Base-by-base conservation (phyloP, 2,329 filamentous ascomycete genomes). In the Allantophomopsis lycopodina region DNA sequence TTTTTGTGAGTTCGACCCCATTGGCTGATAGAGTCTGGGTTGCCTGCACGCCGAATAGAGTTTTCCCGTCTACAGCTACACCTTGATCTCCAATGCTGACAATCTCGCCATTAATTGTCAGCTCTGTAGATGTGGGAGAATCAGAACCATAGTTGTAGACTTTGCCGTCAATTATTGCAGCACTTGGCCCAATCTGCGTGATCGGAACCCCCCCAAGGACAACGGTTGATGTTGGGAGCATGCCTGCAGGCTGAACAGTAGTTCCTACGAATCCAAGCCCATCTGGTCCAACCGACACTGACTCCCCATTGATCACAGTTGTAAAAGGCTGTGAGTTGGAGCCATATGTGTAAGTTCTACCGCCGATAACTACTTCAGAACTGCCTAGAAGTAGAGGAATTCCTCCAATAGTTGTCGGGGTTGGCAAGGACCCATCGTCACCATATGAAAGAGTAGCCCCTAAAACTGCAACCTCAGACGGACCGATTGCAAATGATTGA, bases 301-400 rank as follows among this genome's bases (percentile, higher is more conserved):
- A 67, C 51, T 72, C 59, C 2, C 64, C 64, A 4, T 60, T 65
- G 7, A 69, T 51, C 1, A 64, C 55, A 1, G 63, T 65, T 0
- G 63, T 71, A 2, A 54, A 64, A 7, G 49, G 48, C 13, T 52
- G 50, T 2, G 56, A 55, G 10, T 58, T 61, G 1, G 63, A 55
- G 0, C 68, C 68, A 32, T 73, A 54, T 2, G 62, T 66, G 47
- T 69, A 74, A 0, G 65, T 71, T 6, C 54, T 54, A 28, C 63
- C 64, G 34, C 60, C 56, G 34, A 76, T 57, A 30, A 73, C 60
- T 2, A 68, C 59, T n/a, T 14, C 20, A 5, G 35, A 37, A 14
- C 16, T 14, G 5, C 35, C 35, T 11, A 34, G 32, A 8, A 34
- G 17, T 3, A 18, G 14, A 12, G 35, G 16, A 7, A 18, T 14